A percentile compares a stretch with the other conserved stretches of the same genome.
Evolutionary conservation across 805 yeast species (phyloP).

Genomic region (Ogataea pini): DNA sequence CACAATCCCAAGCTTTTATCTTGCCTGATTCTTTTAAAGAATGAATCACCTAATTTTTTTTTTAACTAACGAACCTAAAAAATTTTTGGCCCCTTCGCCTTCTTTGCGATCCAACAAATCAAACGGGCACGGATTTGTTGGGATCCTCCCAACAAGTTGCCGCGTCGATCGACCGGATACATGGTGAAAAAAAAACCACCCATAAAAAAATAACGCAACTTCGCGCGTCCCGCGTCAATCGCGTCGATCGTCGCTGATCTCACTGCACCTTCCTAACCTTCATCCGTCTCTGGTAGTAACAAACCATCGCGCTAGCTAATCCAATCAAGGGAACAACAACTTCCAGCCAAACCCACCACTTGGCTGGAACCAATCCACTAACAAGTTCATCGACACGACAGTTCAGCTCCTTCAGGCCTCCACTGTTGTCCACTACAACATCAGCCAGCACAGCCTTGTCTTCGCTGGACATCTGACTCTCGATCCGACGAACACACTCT

Average conservation of each 20-base stretch:
- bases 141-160: constrained; percentile 14
- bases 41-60: constrained; percentile 1
- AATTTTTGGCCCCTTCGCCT: constrained; percentile 5
- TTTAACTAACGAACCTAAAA: neutral
- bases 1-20: neutral
- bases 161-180: constrained; percentile 10
- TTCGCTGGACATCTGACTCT: constrained; percentile 69
- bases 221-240: too few relatives aligned
- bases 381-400: constrained; percentile 44
- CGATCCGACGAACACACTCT: constrained; percentile 73
- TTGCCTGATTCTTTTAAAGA: neutral
- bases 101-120: constrained; percentile 7
- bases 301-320: neutral
- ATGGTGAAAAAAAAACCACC: neutral
- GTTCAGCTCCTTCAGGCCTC: constrained; percentile 44
- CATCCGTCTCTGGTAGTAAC: neutral
- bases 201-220: neutral
- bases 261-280: neutral
- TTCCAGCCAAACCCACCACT: constrained; percentile 17
- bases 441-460: constrained; percentile 64
- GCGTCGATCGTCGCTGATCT: neutral
- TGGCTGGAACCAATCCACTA: constrained; percentile 38
- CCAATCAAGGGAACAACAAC: constrained; percentile 25
- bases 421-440: constrained; percentile 63
- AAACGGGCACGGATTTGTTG: constrained; percentile 13